Base-by-base conservation (phyloP, 2,329 filamentous ascomycete genomes). In the Akanthomyces lecanii region DNA sequence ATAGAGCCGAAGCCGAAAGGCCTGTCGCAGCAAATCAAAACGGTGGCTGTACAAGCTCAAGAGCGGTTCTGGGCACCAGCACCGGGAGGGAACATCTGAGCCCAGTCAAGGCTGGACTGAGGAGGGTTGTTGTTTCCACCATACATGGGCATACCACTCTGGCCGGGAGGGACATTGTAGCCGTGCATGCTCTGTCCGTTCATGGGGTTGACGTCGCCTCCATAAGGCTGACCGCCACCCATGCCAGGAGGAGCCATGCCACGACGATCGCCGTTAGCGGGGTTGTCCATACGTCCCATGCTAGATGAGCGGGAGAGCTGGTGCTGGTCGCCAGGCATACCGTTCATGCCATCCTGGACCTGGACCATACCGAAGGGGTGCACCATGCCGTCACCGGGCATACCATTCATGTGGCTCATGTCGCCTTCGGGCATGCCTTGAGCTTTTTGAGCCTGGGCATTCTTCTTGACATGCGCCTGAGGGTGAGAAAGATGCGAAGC, bases 401-500 rank as follows among this genome's bases (percentile, higher is more conserved):
- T 81, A 74, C 81, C 83, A 69, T 85, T 85, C 71, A 88, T 81
- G 67, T 87, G 84, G 73, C 81, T 80, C 73, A 88, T 74, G 51
- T 79, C 79, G 66, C 83, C 81, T 48, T 85, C 83, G 60, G 78
- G 77, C 69, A 83, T 77, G 56, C 79, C 79, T 61, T 78, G 78
- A 53, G 77, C 76, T 75, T 88, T 85, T 71, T 87, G 84, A 23
- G 81, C 80, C 65, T 82, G 79, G 66, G 85, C 82, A 70, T 85
- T 83, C 79, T 92, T 93, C 81, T 92, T 94, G 72, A 95, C 83
- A 77, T 96, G 91, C 67, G 91, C 90, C 77, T 94, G 90, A 42
- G 92, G 91, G 78, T 97, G 92, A 69, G 93, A 96, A 76, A 99
- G 78, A 79, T 99, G 95, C 73, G 91, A 97, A 66, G 92, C 92